These are phyloP conservation scores for Gossypium lobatum DNA, from an alignment of 441 rosid genomes.

Conservation along the genomic window DNA sequence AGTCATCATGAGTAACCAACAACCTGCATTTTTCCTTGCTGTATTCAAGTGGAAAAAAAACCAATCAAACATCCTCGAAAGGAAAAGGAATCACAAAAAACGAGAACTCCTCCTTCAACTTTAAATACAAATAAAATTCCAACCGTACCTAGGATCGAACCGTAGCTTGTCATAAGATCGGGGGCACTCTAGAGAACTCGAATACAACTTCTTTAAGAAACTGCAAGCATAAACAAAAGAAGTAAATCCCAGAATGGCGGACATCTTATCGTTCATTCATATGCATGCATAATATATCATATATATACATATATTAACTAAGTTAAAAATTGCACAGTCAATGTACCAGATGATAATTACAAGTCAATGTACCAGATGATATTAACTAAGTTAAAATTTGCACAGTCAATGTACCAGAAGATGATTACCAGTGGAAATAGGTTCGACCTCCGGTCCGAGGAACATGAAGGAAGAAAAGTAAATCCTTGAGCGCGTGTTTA, in stretches of 20 bases:
- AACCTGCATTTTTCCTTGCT: conserved; percentile 77
- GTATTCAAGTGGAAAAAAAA: conserved; percentile 20
- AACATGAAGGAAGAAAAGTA: conserved; percentile 88
- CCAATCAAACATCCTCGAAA: conserved; percentile 12
- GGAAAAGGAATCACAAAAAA: background rate
- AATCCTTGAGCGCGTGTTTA: conserved; percentile 59
- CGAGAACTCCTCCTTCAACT: background rate
- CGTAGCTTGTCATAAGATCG: conserved; percentile 88
- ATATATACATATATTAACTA: background rate
- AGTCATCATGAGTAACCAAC: conserved; percentile 91
- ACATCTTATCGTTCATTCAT: background rate
- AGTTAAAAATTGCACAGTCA: background rate
- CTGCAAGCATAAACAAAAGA: conserved; percentile 38
- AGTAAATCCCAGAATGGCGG: background rate
- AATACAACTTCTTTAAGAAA: conserved; percentile 75
- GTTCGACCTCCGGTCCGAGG: conserved; percentile 98
- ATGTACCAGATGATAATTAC: background rate
- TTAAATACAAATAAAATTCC: background rate
- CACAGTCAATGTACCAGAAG: no score
- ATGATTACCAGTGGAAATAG: conserved; percentile 71
- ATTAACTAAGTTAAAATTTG: background rate
- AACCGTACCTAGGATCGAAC: conserved; percentile 74
- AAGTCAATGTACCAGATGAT: no score
- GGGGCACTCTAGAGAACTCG: conserved; percentile 69
- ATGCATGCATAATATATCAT: background rate